These are phyloP conservation scores for Calonectria pseudoreteaudii DNA, from an alignment of 2,329 filamentous ascomycete genomes.

Conservation along the genomic window DNA sequence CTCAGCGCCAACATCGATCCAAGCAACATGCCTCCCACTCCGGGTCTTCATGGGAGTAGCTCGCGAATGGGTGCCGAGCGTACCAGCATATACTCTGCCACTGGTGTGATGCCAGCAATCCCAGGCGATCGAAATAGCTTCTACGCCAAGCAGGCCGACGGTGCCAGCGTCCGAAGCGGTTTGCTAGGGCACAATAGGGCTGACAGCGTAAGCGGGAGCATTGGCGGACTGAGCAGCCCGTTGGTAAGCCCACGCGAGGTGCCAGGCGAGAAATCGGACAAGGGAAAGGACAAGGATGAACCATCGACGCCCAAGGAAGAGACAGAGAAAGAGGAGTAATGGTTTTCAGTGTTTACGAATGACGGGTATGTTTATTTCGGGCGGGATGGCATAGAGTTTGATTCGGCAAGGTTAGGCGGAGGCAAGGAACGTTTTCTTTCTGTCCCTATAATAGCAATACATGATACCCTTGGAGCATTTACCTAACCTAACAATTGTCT, in stretches of 20 bases:
- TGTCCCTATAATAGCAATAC: conserved; percentile 40
- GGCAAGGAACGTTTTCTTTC: conserved; percentile 17
- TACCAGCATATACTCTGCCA: conserved; percentile 85
- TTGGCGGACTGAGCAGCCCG: conserved; percentile 71
- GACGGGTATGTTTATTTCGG: conserved; percentile 33
- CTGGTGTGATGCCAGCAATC: conserved; percentile 74
- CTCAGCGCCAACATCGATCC: conserved; percentile 77
- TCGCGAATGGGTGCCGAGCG: conserved; percentile 67
- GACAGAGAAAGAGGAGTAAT: conserved; percentile 27
- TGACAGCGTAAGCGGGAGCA: conserved; percentile 85
- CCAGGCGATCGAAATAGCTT: conserved; percentile 84
- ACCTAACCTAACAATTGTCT: background rate
- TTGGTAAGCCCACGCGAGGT: conserved; percentile 68
- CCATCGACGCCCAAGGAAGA: conserved; percentile 3
- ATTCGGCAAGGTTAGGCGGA: conserved; percentile 35
- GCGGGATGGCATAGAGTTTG: conserved; percentile 33
- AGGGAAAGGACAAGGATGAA: conserved; percentile 46
- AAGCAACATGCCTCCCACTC: conserved; percentile 55
- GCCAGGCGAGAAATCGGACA: conserved; percentile 50
- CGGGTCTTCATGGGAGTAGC: conserved; percentile 65
- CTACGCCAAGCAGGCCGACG: conserved; percentile 79
- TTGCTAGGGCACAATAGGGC: conserved; percentile 80
- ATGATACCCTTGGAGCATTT: conserved; percentile 45
- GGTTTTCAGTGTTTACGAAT: conserved; percentile 23
- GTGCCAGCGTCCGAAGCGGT: conserved; percentile 82